Percentiles rank a stretch among this genome's conserved stretches.
Evolutionary conservation across 2,329 filamentous ascomycete genomes (phyloP).

Genomic region (Sodiomyces alkalinus): DNA sequence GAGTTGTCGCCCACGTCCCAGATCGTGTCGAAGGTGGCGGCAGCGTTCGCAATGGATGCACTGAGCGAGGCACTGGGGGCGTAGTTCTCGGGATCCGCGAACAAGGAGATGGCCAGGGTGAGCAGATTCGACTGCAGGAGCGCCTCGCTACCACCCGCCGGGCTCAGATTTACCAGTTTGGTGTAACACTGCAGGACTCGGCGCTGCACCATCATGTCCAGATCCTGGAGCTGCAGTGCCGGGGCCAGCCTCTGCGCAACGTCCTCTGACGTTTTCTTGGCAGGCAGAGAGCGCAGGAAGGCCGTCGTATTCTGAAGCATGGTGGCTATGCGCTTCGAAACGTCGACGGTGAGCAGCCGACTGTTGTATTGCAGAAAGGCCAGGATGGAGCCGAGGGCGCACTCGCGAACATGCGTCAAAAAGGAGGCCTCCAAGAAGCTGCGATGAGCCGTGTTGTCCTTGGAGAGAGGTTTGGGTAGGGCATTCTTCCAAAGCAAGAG

Average conservation of each 20-base stretch:
- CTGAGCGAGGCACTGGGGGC: slow-evolving; percentile 63
- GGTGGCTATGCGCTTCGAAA: slow-evolving; percentile 77
- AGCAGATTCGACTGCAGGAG: slow-evolving; percentile 84
- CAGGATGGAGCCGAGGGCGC: slow-evolving; percentile 77
- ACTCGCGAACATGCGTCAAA: slow-evolving; percentile 86
- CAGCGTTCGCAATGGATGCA: slow-evolving; percentile 79
- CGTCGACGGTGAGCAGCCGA: slow-evolving; percentile 79
- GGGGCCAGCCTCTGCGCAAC: slow-evolving; percentile 70
- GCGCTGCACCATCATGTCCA: slow-evolving; percentile 84
- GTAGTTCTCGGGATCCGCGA: slow-evolving; percentile 86
- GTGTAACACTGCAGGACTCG: slow-evolving; percentile 91
- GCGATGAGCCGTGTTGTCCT: slow-evolving; percentile 74
- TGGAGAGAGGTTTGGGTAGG: slow-evolving; percentile 82
- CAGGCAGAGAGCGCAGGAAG: slow-evolving; percentile 73
- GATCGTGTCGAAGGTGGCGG: slow-evolving; percentile 78
- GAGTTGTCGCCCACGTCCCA: slow-evolving; percentile 95
- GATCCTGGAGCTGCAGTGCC: slow-evolving; percentile 74
- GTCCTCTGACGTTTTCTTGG: slow-evolving; percentile 76
- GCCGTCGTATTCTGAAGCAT: slow-evolving; percentile 93
- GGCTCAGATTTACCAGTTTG: slow-evolving; percentile 77
- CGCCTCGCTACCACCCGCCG: slow-evolving; percentile 69
- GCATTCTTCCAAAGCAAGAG: slow-evolving; percentile 96
- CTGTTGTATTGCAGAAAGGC: slow-evolving; percentile 91
- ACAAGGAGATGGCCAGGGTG: slow-evolving; percentile 76
- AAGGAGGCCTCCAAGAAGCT: slow-evolving; percentile 84